A percentile compares a stretch with the other conserved stretches of the same genome.
These are phyloP conservation scores for Fabrea salina DNA, from an alignment of 169 alveolate genomes.

Conservation along the genomic window DNA sequence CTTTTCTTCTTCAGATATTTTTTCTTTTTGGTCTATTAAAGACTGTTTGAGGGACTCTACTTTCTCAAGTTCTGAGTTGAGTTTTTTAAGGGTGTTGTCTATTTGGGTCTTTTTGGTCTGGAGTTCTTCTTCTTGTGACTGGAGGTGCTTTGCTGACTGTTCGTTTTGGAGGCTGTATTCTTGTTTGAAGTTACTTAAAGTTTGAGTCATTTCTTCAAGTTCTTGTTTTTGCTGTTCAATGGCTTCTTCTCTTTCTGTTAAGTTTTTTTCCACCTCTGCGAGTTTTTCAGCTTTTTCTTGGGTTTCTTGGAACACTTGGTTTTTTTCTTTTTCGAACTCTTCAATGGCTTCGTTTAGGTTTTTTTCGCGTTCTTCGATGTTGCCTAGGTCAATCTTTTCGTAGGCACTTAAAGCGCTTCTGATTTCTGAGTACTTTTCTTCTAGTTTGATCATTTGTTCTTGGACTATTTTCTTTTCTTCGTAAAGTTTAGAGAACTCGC, in stretches of 20 bases:
- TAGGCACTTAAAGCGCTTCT: background rate
- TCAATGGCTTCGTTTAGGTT: background rate
- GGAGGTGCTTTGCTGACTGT: background rate
- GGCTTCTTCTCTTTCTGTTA: background rate
- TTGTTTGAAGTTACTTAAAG: background rate
- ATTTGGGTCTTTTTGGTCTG: background rate
- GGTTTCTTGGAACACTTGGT: background rate
- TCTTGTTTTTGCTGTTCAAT: background rate
- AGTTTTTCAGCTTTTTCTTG: background rate
- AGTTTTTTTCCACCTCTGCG: background rate
- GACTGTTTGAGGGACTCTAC: background rate
- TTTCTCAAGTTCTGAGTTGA: background rate
- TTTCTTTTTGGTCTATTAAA: background rate
- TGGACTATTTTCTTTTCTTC: background rate
- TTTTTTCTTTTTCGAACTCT: background rate
- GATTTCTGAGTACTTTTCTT: background rate
- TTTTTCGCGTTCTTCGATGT: background rate
- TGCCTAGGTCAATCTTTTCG: background rate
- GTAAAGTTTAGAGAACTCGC: background rate
- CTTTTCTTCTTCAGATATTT: too few relatives aligned
- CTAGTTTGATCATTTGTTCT: background rate
- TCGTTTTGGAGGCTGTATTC: background rate
- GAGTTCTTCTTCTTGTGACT: background rate
- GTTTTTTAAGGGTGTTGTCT: background rate
- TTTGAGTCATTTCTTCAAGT: background rate